Evolutionary conservation across 139 green algal genomes (phyloP), one percentile per base, ranked within the genome.

Genomic region (Coccomyxa sp.): DNA sequence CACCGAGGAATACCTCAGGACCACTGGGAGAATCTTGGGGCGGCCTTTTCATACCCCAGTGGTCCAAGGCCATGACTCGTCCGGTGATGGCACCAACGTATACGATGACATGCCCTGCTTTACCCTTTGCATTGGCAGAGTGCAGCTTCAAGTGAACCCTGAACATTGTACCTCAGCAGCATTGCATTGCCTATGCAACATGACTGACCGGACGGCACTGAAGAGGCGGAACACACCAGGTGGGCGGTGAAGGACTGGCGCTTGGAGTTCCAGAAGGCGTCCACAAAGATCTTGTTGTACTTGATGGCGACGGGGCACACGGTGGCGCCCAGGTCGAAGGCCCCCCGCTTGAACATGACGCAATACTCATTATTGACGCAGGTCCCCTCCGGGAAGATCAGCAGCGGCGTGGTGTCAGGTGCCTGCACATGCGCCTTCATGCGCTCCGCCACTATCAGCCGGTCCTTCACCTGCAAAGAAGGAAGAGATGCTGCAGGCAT

Each of bases 231-330:
- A n/a, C n/a, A n/a, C 71, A 89, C 83, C 73, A 99, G 82, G 81
- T 99, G 94, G 35, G 85, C 83, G 24, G 92, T 94, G 88, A 98
- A 98, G n/a, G 94, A 95, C 88, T 98, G 90, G 5, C 85, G 76
- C 76, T 88, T 89, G 79, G 83, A 92, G 86, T 98, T 98, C 96
- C 96, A 99, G 81, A 99, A 99, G 12, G 96, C 96, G 70, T 99
- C 96, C 44, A 99, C 96, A 81, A 99, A 99, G 14, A 98, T 97
- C 82, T 98, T 99, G 92, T 99, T 99, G 92, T 99, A 99, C 90
- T 98, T 98, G 85, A 99, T 98, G 73, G 96, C 96, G 0, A 99
- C 82, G 0, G 96, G 96, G 90, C 90, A 95, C n/a, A 95, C 89
- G 1, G 82, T 86, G 55, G 83, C 84, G 16, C 78, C 94, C 76